Percentiles rank a stretch among this genome's conserved stretches.
Evolutionary conservation across 768 basidiomycete genomes (phyloP).

Genomic region (Baorangia bicolor): DNA sequence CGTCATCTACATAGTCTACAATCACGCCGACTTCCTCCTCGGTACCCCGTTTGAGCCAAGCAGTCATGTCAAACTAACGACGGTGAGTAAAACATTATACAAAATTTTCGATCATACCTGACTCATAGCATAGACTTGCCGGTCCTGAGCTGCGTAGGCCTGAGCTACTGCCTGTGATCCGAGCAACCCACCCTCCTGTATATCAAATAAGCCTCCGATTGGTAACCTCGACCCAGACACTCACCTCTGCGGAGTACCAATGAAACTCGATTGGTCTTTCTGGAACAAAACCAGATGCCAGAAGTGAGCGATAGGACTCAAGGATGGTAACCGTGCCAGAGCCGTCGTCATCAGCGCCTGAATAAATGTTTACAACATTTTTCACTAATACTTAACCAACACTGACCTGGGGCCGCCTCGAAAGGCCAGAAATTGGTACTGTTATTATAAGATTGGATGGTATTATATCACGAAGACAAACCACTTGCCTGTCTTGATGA

Average conservation of each 20-base stretch:
- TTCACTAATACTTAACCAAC: neutral
- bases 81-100: slow-evolving; percentile 21
- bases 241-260: slow-evolving; percentile 47
- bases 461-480: neutral
- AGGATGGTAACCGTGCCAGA: slow-evolving; percentile 46
- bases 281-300: slow-evolving; percentile 43
- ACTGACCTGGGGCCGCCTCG: slow-evolving; percentile 68
- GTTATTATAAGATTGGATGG: neutral
- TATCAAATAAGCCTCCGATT: neutral
- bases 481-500: slow-evolving; percentile 73
- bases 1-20: slow-evolving; percentile 74
- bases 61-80: slow-evolving; percentile 85
- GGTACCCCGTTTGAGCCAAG: slow-evolving; percentile 86
- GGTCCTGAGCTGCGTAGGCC: slow-evolving; percentile 51
- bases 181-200: slow-evolving; percentile 73
- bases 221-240: neutral
- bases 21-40: slow-evolving; percentile 81
- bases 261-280: slow-evolving; percentile 46
- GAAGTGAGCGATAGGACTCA: slow-evolving; percentile 42
- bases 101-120: slow-evolving; percentile 20
- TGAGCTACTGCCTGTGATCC: slow-evolving; percentile 89
- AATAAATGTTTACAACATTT: neutral
- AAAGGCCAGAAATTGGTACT: slow-evolving; percentile 82
- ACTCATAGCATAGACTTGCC: slow-evolving; percentile 31
- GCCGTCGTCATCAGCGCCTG: slow-evolving; percentile 46